Evolutionary conservation across 495 filamentous ascomycete genomes (phyloP), one percentile per base, ranked within the genome.

Genomic region (Penicillium silybi): DNA sequence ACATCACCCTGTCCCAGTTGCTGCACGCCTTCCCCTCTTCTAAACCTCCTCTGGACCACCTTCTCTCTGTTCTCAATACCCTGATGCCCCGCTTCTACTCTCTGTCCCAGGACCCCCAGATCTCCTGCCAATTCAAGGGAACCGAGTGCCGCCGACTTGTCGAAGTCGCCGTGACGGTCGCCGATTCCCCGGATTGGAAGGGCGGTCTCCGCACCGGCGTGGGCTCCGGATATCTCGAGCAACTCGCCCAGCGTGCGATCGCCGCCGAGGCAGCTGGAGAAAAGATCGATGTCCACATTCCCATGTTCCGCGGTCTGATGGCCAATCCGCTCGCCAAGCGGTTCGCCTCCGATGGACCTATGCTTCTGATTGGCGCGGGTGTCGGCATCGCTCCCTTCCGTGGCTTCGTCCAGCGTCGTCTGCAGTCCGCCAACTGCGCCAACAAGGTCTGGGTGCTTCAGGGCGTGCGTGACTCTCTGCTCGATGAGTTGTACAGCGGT

Each of bases 391-490:
- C 93, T 17, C 93, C 93, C 1, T 98, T 98, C 80, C 83, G 93
- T 29, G 93, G 93, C 22, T 98, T 98, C 65, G 95, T 98, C 22
- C 89, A 97, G 71, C 88, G 92, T 48, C 85, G 93, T 11, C 80
- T 98, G 46, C 88, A 89, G 77, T 96, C 89, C 44, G 93, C 95
- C 52, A 98, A 95, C 71, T 97, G 93, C 67, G 92, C 90, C 42
- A 98, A 97, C 75, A 98, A 98, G 72, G 93, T 97, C 58, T 98
- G 93, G 93, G 92, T 98, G 43, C 82, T 98, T 38, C 93, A 98
- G 70, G 93, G 93, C n/a, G 81, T 97, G 25, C 87, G 93, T 2
- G 93, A 98, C 69, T 88, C 87, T 11, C 77, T 92, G 1, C 80
- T 97, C 22, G 93, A 98, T 59, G 93, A 98, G 74, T 78, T 98